Evolutionary conservation across 306 rosid species (phyloP).

Genomic region (Cyclanthera cordifolia): DNA sequence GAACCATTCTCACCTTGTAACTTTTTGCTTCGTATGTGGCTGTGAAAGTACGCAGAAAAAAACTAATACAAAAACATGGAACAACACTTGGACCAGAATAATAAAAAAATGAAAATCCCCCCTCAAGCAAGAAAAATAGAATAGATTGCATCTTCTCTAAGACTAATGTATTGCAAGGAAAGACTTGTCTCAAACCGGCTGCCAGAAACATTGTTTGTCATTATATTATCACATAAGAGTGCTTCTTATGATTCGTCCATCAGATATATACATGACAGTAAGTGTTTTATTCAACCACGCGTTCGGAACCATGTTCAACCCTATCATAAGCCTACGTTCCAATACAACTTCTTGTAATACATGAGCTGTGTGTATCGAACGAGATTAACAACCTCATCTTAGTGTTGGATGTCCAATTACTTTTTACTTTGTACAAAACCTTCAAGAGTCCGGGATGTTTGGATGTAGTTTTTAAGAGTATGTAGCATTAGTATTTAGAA

Average conservation of each 20-base stretch:
- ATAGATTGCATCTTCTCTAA: background rate
- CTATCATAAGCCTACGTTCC: background rate
- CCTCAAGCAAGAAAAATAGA: background rate
- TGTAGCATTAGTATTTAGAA: no score
- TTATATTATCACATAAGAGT: background rate
- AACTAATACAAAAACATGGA: slow-evolving; percentile 51
- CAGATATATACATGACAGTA: background rate
- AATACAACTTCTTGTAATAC: background rate
- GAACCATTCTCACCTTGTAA: slow-evolving; percentile 30
- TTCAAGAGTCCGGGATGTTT: background rate
- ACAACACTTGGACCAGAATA: slow-evolving; percentile 29
- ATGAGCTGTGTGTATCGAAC: background rate
- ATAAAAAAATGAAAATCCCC: background rate
- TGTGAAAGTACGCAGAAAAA: slow-evolving; percentile 70
- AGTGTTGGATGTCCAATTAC: background rate
- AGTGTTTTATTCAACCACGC: background rate
- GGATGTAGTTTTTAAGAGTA: no score
- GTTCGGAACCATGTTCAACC: background rate
- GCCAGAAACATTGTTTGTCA: background rate
- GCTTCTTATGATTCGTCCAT: background rate
- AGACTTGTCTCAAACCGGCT: background rate
- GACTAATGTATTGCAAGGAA: background rate
- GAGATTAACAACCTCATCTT: slow-evolving; percentile 1
- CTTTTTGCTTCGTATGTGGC: slow-evolving; percentile 38
- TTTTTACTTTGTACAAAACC: background rate